Evolutionary conservation across 2,329 filamentous ascomycete species (phyloP).

Genomic region (Didymella exigua): DNA sequence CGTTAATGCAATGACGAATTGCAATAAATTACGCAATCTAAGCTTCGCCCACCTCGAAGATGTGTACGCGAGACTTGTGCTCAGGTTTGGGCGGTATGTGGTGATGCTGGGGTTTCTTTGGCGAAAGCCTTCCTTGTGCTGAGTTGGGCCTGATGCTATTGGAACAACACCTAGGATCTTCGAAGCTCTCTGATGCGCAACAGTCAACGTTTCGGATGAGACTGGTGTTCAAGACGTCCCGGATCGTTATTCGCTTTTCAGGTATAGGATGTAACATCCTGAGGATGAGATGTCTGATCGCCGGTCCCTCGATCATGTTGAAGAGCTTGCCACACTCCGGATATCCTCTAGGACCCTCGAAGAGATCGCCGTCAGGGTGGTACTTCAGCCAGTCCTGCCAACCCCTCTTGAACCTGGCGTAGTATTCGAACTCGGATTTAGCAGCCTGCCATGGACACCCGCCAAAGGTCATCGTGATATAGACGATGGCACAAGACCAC

Average conservation of each 20-base stretch:
- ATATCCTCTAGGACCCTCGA: constrained; percentile 63
- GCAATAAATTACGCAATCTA: neutral
- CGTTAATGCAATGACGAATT: constrained; percentile 10
- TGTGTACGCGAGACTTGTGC: constrained; percentile 46
- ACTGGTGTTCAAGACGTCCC: constrained; percentile 70
- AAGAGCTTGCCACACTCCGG: constrained; percentile 72
- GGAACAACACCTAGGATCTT: constrained; percentile 65
- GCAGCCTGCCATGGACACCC: constrained; percentile 78
- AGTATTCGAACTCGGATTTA: constrained; percentile 60
- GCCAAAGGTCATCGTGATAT: constrained; percentile 75
- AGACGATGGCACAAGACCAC: constrained; percentile 85
- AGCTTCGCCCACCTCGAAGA: constrained; percentile 48
- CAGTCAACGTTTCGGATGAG: constrained; percentile 79
- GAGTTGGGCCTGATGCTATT: constrained; percentile 58
- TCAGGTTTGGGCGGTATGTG: constrained; percentile 51
- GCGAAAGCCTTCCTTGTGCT: constrained; percentile 43
- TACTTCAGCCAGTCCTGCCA: constrained; percentile 72
- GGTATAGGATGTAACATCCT: constrained; percentile 86
- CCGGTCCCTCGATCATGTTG: constrained; percentile 67
- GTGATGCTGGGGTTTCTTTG: constrained; percentile 52
- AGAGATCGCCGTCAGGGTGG: constrained; percentile 58
- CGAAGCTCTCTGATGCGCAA: constrained; percentile 74
- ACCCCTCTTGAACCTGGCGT: constrained; percentile 67
- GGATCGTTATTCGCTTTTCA: constrained; percentile 69
- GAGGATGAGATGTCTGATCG: constrained; percentile 71